These are phyloP conservation scores for Fusarium denticulatum DNA, from an alignment of 2,329 filamentous ascomycete genomes.

Conservation along the genomic window DNA sequence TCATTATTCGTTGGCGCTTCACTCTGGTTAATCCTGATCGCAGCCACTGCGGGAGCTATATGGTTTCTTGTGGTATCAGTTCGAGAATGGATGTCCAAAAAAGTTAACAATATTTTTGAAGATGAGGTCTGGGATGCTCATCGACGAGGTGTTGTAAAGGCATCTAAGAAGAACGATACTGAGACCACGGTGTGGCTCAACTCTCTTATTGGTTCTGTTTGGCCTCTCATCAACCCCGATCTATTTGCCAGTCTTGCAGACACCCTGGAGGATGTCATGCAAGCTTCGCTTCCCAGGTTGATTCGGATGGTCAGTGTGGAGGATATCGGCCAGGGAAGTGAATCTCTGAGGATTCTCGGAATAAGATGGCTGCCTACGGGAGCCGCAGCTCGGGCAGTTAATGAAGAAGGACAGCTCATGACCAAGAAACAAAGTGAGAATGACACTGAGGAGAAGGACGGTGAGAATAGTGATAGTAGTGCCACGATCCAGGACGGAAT, in stretches of 20 bases:
- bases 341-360: constrained; percentile 75
- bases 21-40: constrained; percentile 43
- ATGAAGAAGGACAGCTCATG: constrained; percentile 64
- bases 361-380: constrained; percentile 78
- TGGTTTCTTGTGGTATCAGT: constrained; percentile 57
- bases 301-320: constrained; percentile 80
- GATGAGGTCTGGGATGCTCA: constrained; percentile 76
- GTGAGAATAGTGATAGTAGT: constrained; percentile 51
- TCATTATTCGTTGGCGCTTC: constrained; percentile 36
- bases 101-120: constrained; percentile 70
- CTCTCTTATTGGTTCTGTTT: constrained; percentile 71
- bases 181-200: constrained; percentile 81
- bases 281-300: constrained; percentile 74
- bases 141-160: constrained; percentile 58
- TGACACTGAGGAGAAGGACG: constrained; percentile 49
- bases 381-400: constrained; percentile 71
- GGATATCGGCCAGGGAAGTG: constrained; percentile 79
- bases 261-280: constrained; percentile 82
- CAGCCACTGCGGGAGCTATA: constrained; percentile 39
- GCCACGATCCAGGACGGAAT: constrained; percentile 63
- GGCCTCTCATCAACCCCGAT: constrained; percentile 81
- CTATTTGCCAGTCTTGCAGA: constrained; percentile 75
- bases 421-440: constrained; percentile 50
- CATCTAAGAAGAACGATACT: constrained; percentile 56
- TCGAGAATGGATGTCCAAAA: constrained; percentile 69